phyloP scores from a whole-genome alignment of 148 eudicot species.

The Vaccinium myrtillus region DNA sequence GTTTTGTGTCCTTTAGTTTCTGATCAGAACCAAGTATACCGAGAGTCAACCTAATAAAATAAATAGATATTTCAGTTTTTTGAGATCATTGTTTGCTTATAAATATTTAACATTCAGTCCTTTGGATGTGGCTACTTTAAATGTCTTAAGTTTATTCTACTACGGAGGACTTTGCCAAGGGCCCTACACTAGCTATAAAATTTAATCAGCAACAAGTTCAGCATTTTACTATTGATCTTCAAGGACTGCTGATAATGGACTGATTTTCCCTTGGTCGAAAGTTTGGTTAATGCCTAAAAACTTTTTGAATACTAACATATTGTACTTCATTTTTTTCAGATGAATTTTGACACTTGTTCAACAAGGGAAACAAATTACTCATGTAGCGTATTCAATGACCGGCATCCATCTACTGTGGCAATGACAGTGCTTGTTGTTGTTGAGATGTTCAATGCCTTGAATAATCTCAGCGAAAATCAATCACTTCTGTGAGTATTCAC shows the following conservation, averaged over 20 bases:
- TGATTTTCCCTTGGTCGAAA: background rate
- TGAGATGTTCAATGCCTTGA: slow-evolving; percentile 98
- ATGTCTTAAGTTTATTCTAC: background rate
- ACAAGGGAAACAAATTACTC: slow-evolving; percentile 76
- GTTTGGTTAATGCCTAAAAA: background rate
- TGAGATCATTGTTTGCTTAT: background rate
- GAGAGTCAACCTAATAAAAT: background rate
- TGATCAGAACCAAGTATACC: background rate
- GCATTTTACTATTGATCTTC: background rate
- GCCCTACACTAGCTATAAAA: background rate
- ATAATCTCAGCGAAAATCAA: slow-evolving; percentile 98
- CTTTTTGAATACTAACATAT: slow-evolving; percentile 10
- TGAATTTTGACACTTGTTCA: slow-evolving; percentile 91
- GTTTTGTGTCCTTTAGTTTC: background rate
- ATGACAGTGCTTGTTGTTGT: slow-evolving; percentile 99
- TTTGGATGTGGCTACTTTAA: background rate
- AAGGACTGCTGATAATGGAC: background rate
- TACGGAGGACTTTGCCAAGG: background rate
- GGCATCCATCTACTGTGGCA: slow-evolving; percentile 96
- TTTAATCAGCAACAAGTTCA: background rate
- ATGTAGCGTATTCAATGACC: slow-evolving; percentile 81
- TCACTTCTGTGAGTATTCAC: slow-evolving; percentile 77
- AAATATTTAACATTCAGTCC: background rate
- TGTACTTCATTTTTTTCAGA: slow-evolving; percentile 47
- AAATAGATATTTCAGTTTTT: background rate